Percentiles rank a stretch among this genome's conserved stretches.
phyloP scores from a whole-genome alignment of 768 basidiomycete genomes.

The Terana coerulea region DNA sequence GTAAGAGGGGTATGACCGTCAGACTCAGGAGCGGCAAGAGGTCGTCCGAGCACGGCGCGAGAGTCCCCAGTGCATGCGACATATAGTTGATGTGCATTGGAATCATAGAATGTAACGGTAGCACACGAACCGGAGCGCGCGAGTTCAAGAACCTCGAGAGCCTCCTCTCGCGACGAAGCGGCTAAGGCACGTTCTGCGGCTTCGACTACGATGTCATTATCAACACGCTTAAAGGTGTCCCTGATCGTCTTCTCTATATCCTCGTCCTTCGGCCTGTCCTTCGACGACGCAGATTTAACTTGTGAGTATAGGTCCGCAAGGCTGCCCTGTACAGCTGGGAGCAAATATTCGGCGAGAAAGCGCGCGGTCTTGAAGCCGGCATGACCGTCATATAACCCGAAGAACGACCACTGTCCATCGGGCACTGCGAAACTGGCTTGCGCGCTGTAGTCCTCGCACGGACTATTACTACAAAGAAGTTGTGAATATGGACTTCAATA shows the following conservation, averaged over 20 bases:
- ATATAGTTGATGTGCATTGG: conserved; percentile 33
- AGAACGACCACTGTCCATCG: conserved; percentile 30
- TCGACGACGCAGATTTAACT: conserved; percentile 1
- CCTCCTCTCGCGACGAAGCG: conserved; percentile 24
- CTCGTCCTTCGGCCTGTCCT: conserved; percentile 14
- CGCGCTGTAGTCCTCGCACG: conserved; percentile 24
- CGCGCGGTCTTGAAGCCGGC: conserved; percentile 30
- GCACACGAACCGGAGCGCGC: conserved; percentile 42
- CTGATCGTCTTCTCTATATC: conserved; percentile 35
- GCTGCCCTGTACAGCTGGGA: conserved; percentile 20
- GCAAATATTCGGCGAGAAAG: conserved; percentile 31
- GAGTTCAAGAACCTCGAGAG: conserved; percentile 27
- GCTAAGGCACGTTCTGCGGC: conserved; percentile 26
- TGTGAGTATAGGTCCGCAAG: conserved; percentile 20
- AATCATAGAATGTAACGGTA: conserved; percentile 42
- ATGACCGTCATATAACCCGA: conserved; percentile 31
- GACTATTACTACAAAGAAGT: conserved; percentile 20
- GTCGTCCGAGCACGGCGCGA: conserved; percentile 46
- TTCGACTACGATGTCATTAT: conserved; percentile 39
- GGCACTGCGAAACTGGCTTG: conserved; percentile 21
- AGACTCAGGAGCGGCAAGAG: conserved; percentile 20
- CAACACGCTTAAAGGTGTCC: conserved; percentile 35
- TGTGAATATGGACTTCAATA: neutral
- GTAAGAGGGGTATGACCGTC: conserved; percentile 30
- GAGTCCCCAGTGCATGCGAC: conserved; percentile 45